A percentile compares a stretch with the other conserved stretches of the same genome.
Conservation (phyloP, 1,284 basidiomycete genomes). For the Cerioporus squamosus region DNA sequence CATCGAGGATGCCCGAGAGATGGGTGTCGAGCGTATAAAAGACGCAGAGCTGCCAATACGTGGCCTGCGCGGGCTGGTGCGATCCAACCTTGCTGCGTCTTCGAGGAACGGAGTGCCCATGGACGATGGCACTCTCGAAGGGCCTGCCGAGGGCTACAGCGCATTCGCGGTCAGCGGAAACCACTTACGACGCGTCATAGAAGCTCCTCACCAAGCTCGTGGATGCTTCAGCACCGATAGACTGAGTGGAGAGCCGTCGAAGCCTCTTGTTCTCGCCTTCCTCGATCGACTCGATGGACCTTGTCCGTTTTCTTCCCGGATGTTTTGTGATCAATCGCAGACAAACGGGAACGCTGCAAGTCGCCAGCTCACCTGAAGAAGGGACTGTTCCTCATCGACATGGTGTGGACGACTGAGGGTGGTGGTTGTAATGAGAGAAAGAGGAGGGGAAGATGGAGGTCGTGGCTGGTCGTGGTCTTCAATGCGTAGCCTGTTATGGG, state of each 20-base stretch:
- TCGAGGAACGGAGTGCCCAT: conserved; percentile 4
- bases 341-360: not conserved
- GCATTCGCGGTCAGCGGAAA: not conserved
- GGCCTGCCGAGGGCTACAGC: conserved; percentile 3
- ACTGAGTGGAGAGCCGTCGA: conserved; percentile 4
- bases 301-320: conserved; percentile 7
- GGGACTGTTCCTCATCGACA: conserved; percentile 10
- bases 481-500: not conserved
- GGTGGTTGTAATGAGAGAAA: not conserved
- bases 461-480: not conserved
- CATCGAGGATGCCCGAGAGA: conserved; percentile 21
- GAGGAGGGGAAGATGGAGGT: not conserved
- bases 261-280: conserved; percentile 10
- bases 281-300: conserved; percentile 7
- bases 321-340: not conserved
- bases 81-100: not conserved
- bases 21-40: conserved; percentile 12
- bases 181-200: conserved; percentile 10
- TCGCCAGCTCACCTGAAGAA: conserved; percentile 1
- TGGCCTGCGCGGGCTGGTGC: conserved; percentile 3
- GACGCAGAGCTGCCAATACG: conserved; percentile 13
- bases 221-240: not conserved
- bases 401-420: not conserved
- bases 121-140: conserved; percentile 1
- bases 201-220: conserved; percentile 2